Base-by-base conservation (phyloP, 306 rosid genomes). In the Begonia loranthoides region DNA sequence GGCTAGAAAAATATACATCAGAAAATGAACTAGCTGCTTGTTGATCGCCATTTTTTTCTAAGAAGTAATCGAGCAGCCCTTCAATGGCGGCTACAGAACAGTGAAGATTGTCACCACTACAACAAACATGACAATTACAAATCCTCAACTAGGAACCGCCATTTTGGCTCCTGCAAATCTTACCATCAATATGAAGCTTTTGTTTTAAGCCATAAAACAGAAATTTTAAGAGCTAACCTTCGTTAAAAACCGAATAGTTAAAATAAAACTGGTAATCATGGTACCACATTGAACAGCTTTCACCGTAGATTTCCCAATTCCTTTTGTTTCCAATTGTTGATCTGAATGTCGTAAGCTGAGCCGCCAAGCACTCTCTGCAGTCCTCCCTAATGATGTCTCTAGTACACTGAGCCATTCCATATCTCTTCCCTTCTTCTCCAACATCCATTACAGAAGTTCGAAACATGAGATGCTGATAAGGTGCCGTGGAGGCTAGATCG, bases 401-500 rank as follows among this genome's bases (percentile, higher is more conserved):
- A 6, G 69, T 74, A 65, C 90, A 81, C 61, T 78, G 80, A 64
- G 69, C 82, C 90, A 78, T 70, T 9, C 78, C 90, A 59, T 74
- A 78, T 61, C 90, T 64, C 72, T 55, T 74, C 71, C 68, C 71
- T 66, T 66, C 66, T 44, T 70, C 24, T 19, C 67, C 81, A 1
- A 47, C 57, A 19, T 70, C 64, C 64, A 70, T 13, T 0, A 66
- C 60, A 21, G 24, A 63, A 43, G 61, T 72, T 22, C 54, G 56
- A 61, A 75, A 70, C 80, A 69, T 57, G 62, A 53, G 62, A 6
- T 55, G 34, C 57, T 70, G 53, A 15, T 63, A 63, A 28, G 73
- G 58, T 15, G 70, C 66, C 15, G 49, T 28, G 11, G 52, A 63
- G 2, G 76, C 73, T 13, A 76, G 14, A 28, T 67, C 68, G 50